Evolutionary conservation across 1,284 basidiomycete species (phyloP), one percentile per base, ranked within the genome.

Genomic region (Puccinia sorghi): DNA sequence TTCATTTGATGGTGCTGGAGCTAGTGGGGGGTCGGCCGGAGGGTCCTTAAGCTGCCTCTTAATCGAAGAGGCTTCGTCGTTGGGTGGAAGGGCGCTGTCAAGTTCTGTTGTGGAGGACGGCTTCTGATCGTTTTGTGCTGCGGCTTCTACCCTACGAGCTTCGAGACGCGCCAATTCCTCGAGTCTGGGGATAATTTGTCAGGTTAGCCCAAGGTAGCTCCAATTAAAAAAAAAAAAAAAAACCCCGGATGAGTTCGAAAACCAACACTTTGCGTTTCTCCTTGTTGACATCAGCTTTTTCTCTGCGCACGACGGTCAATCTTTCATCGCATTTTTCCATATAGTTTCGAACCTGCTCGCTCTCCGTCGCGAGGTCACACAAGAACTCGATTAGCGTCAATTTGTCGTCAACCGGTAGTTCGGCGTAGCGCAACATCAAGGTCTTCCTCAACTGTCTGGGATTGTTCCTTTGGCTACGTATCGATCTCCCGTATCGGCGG

Each of bases 201-300:
- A 50, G 17, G 17, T 50, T 20, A 50, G 48, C 13, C 43, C 43
- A 46, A n/a, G n/a, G n/a, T n/a, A n/a, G n/a, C n/a, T n/a, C n/a
- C n/a, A n/a, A n/a, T n/a, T n/a, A n/a, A n/a, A n/a, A n/a, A n/a
- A n/a, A n/a, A n/a, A n/a, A n/a, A n/a, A n/a, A n/a, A n/a, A n/a
- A n/a, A n/a, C n/a, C n/a, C n/a, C n/a, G n/a, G n/a, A n/a, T n/a
- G n/a, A n/a, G n/a, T n/a, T n/a, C n/a, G n/a, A 9, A 59, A 6
- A 75, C 63, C 43, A 32, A 76, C 73, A 76, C 37, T 52, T 57
- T 76, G 39, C 63, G 25, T 56, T 76, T 76, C 52, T 76, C 73
- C 54, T 76, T 76, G 46, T 76, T 76, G 3, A 76, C 48, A 57
- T 76, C 73, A n/a, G 73, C 73, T 20, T 57, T 76, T 41, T 66